Percentiles rank a stretch among this genome's conserved stretches.
These are phyloP conservation scores for Alternaria brassicicola DNA, from an alignment of 2,329 filamentous ascomycete species.

Conservation along the genomic window DNA sequence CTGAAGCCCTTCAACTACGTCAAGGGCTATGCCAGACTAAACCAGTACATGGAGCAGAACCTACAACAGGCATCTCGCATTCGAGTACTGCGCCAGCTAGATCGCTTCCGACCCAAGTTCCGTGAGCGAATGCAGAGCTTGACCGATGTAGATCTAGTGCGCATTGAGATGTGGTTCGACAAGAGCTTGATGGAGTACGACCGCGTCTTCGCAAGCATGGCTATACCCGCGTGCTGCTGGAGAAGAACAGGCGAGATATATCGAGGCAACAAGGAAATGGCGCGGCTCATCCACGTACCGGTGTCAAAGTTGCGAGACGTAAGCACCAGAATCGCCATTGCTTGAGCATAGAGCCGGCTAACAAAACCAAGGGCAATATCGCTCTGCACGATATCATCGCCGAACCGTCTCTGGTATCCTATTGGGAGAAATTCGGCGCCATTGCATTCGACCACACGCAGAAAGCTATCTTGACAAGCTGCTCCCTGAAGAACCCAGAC, in stretches of 20 bases:
- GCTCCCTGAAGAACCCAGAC: slow-evolving; percentile 78
- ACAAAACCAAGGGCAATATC: slow-evolving; percentile 76
- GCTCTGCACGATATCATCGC: slow-evolving; percentile 94
- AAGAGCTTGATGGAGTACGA: slow-evolving; percentile 96
- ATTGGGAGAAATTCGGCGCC: slow-evolving; percentile 98
- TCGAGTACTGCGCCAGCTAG: slow-evolving; percentile 88
- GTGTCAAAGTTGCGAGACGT: slow-evolving; percentile 91
- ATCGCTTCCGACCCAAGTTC: slow-evolving; percentile 94
- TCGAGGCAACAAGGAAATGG: slow-evolving; percentile 98
- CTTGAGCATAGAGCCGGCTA: slow-evolving; percentile 7
- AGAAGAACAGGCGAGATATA: slow-evolving; percentile 96
- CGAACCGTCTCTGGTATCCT: slow-evolving; percentile 92
- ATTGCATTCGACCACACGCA: slow-evolving; percentile 95
- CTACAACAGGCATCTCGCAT: slow-evolving; percentile 82
- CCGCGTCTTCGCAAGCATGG: slow-evolving; percentile 98
- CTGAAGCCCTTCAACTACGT: slow-evolving; percentile 98
- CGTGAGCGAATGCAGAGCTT: slow-evolving; percentile 90
- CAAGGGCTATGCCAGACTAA: slow-evolving; percentile 88
- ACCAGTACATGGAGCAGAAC: slow-evolving; percentile 89
- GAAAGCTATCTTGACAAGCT: slow-evolving; percentile 94
- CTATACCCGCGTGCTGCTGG: slow-evolving; percentile 97
- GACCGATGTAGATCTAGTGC: slow-evolving; percentile 91
- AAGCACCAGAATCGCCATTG: slow-evolving; percentile 50
- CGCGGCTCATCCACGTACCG: slow-evolving; percentile 89
- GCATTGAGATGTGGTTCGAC: slow-evolving; percentile 99